These are phyloP conservation scores for Heteromeles arbutifolia DNA, from an alignment of 306 rosid genomes.

Conservation along the genomic window DNA sequence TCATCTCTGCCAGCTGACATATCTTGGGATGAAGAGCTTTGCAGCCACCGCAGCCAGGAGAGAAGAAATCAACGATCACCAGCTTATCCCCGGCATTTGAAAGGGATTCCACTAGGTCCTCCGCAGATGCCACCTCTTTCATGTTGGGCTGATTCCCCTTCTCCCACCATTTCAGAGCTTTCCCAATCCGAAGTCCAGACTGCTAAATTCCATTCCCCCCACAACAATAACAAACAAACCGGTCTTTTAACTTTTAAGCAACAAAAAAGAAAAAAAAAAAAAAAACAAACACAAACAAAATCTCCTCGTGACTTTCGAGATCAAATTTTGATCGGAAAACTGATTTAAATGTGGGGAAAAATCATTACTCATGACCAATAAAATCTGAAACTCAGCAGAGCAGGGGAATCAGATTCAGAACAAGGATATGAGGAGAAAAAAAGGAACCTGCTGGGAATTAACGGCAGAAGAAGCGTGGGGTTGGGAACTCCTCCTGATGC, in stretches of 20 bases:
- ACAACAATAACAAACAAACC: not conserved
- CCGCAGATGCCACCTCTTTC: conserved; percentile 64
- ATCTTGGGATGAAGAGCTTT: conserved; percentile 90
- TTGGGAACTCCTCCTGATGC: conserved; percentile 17
- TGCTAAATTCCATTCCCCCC: conserved; percentile 19
- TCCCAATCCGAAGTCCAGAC: conserved; percentile 48
- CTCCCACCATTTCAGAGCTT: conserved; percentile 85
- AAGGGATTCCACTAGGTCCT: conserved; percentile 75
- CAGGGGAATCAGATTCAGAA: not conserved
- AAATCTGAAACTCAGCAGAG: not conserved
- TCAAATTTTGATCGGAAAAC: not conserved
- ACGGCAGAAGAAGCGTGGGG: conserved; percentile 27
- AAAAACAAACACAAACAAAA: not conserved
- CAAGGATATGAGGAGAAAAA: not conserved
- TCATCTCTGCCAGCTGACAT: conserved; percentile 85
- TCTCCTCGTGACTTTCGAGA: not conserved
- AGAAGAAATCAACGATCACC: conserved; percentile 75
- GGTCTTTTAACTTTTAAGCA: not conserved
- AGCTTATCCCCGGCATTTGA: conserved; percentile 69
- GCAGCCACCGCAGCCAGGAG: conserved; percentile 98
- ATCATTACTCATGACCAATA: not conserved
- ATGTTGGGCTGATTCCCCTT: conserved; percentile 71
- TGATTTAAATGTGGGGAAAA: not conserved
- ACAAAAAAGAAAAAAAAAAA: not conserved
- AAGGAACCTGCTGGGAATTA: conserved; percentile 53